A percentile compares a stretch with the other conserved stretches of the same genome.
Evolutionary conservation across 2,329 filamentous ascomycete genomes (phyloP).

Genomic region (Fusarium austroafricanum): DNA sequence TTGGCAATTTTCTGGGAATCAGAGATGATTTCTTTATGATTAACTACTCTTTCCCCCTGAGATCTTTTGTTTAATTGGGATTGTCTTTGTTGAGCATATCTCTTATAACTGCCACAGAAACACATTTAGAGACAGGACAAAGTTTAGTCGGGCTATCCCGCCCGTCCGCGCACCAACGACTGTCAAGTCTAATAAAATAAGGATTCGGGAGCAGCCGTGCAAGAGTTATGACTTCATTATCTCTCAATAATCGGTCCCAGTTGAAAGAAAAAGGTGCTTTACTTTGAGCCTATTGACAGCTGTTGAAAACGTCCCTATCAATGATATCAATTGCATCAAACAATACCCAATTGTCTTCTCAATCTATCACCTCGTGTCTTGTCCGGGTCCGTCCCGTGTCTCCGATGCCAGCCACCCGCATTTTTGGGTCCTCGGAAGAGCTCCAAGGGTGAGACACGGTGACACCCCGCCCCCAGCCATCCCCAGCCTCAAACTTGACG

Average conservation of each 20-base stretch:
- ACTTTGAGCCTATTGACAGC: not conserved
- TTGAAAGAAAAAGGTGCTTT: not conserved
- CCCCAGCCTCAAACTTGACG: slow-evolving; percentile 35
- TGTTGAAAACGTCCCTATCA: not conserved
- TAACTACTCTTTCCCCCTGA: too few relatives aligned
- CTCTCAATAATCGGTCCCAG: not conserved
- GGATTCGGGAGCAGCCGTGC: slow-evolving; percentile 17
- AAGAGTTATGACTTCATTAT: slow-evolving; percentile 10
- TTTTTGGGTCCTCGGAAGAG: slow-evolving; percentile 29
- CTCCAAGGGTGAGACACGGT: slow-evolving; percentile 26
- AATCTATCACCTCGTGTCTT: slow-evolving; percentile 19
- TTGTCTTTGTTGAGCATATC: not conserved
- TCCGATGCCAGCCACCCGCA: slow-evolving; percentile 41
- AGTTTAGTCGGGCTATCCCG: slow-evolving; percentile 44
- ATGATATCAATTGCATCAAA: not conserved
- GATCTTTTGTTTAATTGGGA: not conserved
- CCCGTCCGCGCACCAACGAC: slow-evolving; percentile 35
- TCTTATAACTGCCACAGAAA: not conserved
- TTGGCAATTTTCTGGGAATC: not conserved
- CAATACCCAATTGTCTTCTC: slow-evolving; percentile 1
- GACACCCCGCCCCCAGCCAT: slow-evolving; percentile 40
- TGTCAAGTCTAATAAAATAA: not conserved
- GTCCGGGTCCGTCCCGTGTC: slow-evolving; percentile 30
- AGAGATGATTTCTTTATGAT: not conserved
- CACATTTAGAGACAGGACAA: slow-evolving; percentile 8